phyloP scores from a whole-genome alignment of 2,329 filamentous ascomycete genomes.

The Colletotrichum somersetense region DNA sequence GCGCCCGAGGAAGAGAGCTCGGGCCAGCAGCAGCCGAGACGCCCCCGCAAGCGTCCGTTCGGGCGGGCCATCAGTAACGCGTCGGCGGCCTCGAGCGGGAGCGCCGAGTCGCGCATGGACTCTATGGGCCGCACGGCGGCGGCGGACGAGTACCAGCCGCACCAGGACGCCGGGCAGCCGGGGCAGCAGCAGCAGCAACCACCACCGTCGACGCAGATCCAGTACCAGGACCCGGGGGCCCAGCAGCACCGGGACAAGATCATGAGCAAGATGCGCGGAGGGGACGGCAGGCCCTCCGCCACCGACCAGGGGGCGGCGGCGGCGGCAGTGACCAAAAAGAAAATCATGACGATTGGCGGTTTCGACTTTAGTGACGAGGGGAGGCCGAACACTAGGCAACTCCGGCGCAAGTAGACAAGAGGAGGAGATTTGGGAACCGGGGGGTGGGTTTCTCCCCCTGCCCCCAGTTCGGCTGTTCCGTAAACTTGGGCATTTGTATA shows the following conservation, averaged over 20 bases:
- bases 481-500: slow-evolving; percentile 4
- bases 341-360: slow-evolving; percentile 20
- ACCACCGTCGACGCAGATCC: slow-evolving; percentile 65
- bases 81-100: slow-evolving; percentile 63
- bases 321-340: slow-evolving; percentile 7
- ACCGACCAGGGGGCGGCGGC: slow-evolving; percentile 2
- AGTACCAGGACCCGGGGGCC: slow-evolving; percentile 65
- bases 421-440: neutral
- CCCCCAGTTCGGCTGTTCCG: neutral
- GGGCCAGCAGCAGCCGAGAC: slow-evolving; percentile 34
- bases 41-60: slow-evolving; percentile 62
- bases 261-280: slow-evolving; percentile 57
- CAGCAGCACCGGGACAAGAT: slow-evolving; percentile 57
- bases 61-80: slow-evolving; percentile 71
- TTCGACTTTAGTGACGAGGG: slow-evolving; percentile 31
- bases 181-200: slow-evolving; percentile 28
- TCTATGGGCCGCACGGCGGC: slow-evolving; percentile 16
- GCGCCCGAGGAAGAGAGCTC: slow-evolving; percentile 40
- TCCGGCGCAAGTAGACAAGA: slow-evolving; percentile 18
- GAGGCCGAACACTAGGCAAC: slow-evolving; percentile 21
- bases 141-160: slow-evolving; percentile 20
- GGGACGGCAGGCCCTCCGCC: slow-evolving; percentile 9
- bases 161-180: slow-evolving; percentile 1
- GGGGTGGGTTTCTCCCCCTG: no score
- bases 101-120: slow-evolving; percentile 53